Evolutionary conservation across 192 early-diverging fungal genomes (phyloP), one percentile per base, ranked within the genome.

Genomic region (Piromyces finnis): DNA sequence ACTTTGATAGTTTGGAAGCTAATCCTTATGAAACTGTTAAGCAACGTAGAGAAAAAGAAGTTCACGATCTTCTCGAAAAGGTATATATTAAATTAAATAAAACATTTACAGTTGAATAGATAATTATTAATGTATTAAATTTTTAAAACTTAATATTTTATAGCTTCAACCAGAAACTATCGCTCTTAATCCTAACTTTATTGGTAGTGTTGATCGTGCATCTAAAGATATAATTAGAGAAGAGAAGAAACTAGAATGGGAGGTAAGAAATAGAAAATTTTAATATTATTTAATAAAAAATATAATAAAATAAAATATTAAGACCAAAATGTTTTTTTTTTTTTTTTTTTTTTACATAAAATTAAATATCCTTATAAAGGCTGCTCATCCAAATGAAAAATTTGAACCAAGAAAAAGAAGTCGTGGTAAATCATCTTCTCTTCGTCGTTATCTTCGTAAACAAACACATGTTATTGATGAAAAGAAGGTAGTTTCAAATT

Each of bases 21-120:
- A 98, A 98, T 86, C 95, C 95, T 26, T 97, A 88, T 91, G 91
- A 96, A 85, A 97, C 94, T 13, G 88, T 87, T 80, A 93, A 91
- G 83, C 96, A 97, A 85, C 87, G 95, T 79, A 93, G 93, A 82
- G 94, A 97, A 82, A 81, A 88, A 59, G 97, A 97, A 87, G 95
- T 98, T 28, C 92, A 93, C 80, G 82, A 83, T 84, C 86, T 98
- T 30, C 81, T 98, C 84, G 95, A 97, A 82, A 98, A 98, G 84
- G 81, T 87, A 77, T 28, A 22, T 22, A 27, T 77, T 6, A 32
- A n/a, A n/a, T n/a, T n/a, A n/a, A n/a, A n/a, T n/a, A n/a, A n/a
- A n/a, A n/a, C n/a, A n/a, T n/a, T n/a, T n/a, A n/a, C n/a, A n/a
- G n/a, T n/a, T n/a, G n/a, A n/a, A n/a, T n/a, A n/a, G n/a, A n/a